These are phyloP conservation scores for Penicillium sp. DNA, from an alignment of 2,329 filamentous ascomycete genomes.

Conservation along the genomic window DNA sequence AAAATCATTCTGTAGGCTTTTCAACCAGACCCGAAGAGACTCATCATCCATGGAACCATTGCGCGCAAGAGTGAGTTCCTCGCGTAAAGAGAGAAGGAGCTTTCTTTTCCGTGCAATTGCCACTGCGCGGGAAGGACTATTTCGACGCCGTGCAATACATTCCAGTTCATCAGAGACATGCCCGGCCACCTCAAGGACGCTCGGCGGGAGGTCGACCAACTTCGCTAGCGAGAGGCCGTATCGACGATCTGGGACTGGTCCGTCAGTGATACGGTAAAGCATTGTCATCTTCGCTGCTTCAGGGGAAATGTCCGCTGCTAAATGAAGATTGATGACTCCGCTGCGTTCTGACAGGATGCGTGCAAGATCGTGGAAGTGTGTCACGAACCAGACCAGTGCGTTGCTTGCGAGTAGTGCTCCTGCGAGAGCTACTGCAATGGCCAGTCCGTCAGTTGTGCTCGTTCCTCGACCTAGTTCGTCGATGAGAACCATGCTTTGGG, in stretches of 20 bases:
- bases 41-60: constrained; percentile 60
- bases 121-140: constrained; percentile 53
- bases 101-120: constrained; percentile 61
- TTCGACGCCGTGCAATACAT: constrained; percentile 52
- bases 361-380: constrained; percentile 81
- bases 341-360: constrained; percentile 66
- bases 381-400: constrained; percentile 84
- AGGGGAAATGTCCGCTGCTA: constrained; percentile 61
- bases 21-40: constrained; percentile 58
- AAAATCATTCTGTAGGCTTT: constrained; percentile 68
- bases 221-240: constrained; percentile 82
- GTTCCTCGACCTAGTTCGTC: constrained; percentile 92
- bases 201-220: constrained; percentile 63
- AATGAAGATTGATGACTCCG: constrained; percentile 76
- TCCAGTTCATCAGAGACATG: constrained; percentile 59
- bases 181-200: constrained; percentile 63
- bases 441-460: constrained; percentile 77
- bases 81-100: constrained; percentile 65
- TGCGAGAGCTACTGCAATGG: constrained; percentile 83
- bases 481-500: constrained; percentile 70
- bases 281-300: constrained; percentile 66
- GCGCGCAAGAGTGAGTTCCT: constrained; percentile 63
- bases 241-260: constrained; percentile 62
- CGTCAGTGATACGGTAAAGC: constrained; percentile 75
- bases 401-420: constrained; percentile 77